Base-by-base conservation (phyloP, 1,284 basidiomycete genomes). In the Moesziomyces antarcticus region DNA sequence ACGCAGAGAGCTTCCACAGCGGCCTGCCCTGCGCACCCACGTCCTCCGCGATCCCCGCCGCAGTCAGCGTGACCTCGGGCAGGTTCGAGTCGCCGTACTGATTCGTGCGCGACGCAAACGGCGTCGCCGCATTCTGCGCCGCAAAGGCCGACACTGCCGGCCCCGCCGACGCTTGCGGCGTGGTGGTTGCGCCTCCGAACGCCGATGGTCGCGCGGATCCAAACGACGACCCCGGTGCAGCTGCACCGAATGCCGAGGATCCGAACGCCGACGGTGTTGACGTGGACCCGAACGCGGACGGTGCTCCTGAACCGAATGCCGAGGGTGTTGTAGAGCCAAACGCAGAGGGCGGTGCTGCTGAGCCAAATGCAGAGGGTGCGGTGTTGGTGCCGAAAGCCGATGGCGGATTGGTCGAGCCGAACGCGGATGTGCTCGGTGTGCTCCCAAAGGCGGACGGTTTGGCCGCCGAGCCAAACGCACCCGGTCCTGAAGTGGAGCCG, bases 1-100 rank as follows among this genome's bases (percentile, higher is more conserved):
- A 97, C 0, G 89, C 91, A 0, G 92, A 90, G 0, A 95, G 85
- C n/a, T 91, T 90, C 91, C 92, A 97, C 8, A 88, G 57, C 0
- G 94, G 94, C 5, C 84, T 85, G 18, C 73, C 73, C 18, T 71
- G 56, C 20, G 73, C 53, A 3, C 73, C 74, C 9, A 76, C 51
- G 44, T 76, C 74, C 24, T 76, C 74, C 8, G 60, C 55, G 30
- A 76, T 66, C 11, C 44, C 27, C 1, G 72, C 46, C 2, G 70
- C 40, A 3, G 66, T 61, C 25, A 76, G 62, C 4, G 70, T 59
- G 3, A 70, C 67, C 55, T 69, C 65, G 30, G 69, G 69, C 48
- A 47, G 68, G 51, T 76, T 76, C 13, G 66, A 64, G 14, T 73
- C 72, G 25, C 62, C 54, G 24, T 57, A 61, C 18, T 44, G 41